Evolutionary conservation across 2,329 filamentous ascomycete genomes (phyloP), one percentile per base, ranked within the genome.

Genomic region (Cladosporium oxysporum): DNA sequence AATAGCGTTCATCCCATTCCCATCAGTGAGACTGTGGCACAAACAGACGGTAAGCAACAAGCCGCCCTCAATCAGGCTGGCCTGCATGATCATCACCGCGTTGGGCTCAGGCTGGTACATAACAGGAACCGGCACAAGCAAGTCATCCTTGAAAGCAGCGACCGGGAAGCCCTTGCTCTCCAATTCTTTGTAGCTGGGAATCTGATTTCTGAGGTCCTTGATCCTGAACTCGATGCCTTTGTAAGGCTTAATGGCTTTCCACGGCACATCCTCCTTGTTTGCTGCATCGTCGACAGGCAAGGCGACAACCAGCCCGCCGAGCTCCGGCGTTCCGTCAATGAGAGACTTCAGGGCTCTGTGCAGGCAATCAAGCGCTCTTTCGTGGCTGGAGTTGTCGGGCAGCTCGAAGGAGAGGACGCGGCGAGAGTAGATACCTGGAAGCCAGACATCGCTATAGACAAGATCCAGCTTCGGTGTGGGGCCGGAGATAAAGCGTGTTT

Each of bases 1-100:
- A 58, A 70, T 68, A 4, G 66, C 68, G 64, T 71, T 71, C 68
- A 71, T 71, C 23, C 68, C 67, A 47, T 70, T 70, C 0, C 67
- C 68, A 21, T 71, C 69, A 8, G 68, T 67, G 41, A 71, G 52
- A 53, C 66, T 67, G 33, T 71, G 69, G 33, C 68, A 70, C 26
- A 71, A 62, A 53, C 70, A 71, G 5, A 69, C 64, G 59, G 63
- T 67, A n/a, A 71, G 41, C 16, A 71, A 62, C 6, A 67, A 65
- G 8, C 69, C 70, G 1, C 69, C 70, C 33, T 69, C 65, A 49
- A 70, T 70, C 33, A 70, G 61, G 41, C 37, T 70, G 11, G 68
- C 58, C 65, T 70, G 70, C 23, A 68, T 67, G 18, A 66, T 64
- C 16, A 69, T 64, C 29, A 62, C 59, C 14, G 68, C 61, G 1